phyloP scores from a whole-genome alignment of 495 filamentous ascomycete species.

The Tuber calosporum region DNA sequence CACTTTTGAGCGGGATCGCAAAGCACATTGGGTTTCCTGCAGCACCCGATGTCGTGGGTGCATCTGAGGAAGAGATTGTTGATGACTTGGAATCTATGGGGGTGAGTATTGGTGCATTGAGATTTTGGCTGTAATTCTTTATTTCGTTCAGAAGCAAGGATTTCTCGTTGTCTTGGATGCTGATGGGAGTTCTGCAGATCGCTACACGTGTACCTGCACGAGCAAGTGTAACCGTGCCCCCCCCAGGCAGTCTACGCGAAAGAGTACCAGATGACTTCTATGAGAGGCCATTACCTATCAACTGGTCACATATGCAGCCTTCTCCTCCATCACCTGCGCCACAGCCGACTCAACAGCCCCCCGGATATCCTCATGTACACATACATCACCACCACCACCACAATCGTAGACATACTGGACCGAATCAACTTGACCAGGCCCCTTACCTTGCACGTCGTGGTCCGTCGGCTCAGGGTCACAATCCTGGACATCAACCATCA shows the following conservation, averaged over 20 bases:
- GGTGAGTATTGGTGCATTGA: constrained; percentile 53
- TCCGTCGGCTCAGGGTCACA: constrained; percentile 27
- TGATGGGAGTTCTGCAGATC: constrained; percentile 40
- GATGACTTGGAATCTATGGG: constrained; percentile 84
- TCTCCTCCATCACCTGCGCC: constrained; percentile 40
- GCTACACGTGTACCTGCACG: constrained; percentile 38
- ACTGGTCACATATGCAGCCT: constrained; percentile 28
- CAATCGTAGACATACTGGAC: constrained; percentile 34
- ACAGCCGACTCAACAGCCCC: constrained; percentile 23
- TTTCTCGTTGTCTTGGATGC: constrained; percentile 21
- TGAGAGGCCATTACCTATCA: constrained; percentile 26
- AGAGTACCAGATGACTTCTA: constrained; percentile 36
- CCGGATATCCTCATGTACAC: constrained; percentile 39
- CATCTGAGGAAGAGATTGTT: constrained; percentile 65
- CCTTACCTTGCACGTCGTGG: constrained; percentile 33
- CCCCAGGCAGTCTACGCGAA: constrained; percentile 31
- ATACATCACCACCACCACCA: constrained; percentile 39
- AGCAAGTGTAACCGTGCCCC: constrained; percentile 36
- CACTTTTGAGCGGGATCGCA: constrained; percentile 77
- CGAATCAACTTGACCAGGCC: constrained; percentile 35
- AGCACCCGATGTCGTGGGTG: constrained; percentile 70
- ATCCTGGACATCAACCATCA: constrained; percentile 29
- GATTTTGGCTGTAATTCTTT: constrained; percentile 29
- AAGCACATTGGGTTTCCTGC: constrained; percentile 95
- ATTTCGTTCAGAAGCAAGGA: constrained; percentile 22